Percentiles rank a stretch among this genome's conserved stretches.
These are phyloP conservation scores for Alternaria ventricosa DNA, from an alignment of 2,329 filamentous ascomycete genomes.

Conservation along the genomic window DNA sequence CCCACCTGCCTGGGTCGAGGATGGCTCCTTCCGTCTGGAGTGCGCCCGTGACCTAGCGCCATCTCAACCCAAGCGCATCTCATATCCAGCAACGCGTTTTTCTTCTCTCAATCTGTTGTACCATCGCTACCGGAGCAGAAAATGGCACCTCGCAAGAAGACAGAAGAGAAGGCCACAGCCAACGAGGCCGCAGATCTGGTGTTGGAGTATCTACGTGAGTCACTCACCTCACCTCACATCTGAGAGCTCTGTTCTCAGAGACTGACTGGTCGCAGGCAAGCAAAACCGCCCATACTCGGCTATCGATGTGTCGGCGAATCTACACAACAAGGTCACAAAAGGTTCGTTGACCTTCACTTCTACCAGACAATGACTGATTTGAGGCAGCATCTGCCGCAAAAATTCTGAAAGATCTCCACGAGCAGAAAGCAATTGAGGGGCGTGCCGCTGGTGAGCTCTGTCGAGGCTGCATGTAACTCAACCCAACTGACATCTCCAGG, in stretches of 20 bases:
- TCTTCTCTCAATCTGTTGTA: background rate
- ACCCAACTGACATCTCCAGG: constrained; percentile 48
- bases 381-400: constrained; percentile 63
- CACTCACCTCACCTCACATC: background rate
- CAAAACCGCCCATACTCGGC: constrained; percentile 64
- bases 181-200: constrained; percentile 53
- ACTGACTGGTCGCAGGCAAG: constrained; percentile 46
- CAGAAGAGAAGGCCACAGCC: constrained; percentile 43
- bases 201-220: constrained; percentile 59
- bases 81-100: background rate
- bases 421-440: constrained; percentile 65
- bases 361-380: constrained; percentile 14
- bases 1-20: constrained; percentile 13
- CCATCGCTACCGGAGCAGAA: background rate
- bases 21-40: constrained; percentile 17
- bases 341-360: constrained; percentile 36
- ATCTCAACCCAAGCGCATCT: background rate
- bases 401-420: constrained; percentile 67
- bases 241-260: background rate
- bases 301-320: constrained; percentile 65
- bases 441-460: constrained; percentile 57
- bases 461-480: background rate
- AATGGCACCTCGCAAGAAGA: constrained; percentile 50
- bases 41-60: constrained; percentile 6
- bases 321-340: constrained; percentile 67